Conservation (phyloP, 768 basidiomycete species). For the Auricularia heimuer region DNA sequence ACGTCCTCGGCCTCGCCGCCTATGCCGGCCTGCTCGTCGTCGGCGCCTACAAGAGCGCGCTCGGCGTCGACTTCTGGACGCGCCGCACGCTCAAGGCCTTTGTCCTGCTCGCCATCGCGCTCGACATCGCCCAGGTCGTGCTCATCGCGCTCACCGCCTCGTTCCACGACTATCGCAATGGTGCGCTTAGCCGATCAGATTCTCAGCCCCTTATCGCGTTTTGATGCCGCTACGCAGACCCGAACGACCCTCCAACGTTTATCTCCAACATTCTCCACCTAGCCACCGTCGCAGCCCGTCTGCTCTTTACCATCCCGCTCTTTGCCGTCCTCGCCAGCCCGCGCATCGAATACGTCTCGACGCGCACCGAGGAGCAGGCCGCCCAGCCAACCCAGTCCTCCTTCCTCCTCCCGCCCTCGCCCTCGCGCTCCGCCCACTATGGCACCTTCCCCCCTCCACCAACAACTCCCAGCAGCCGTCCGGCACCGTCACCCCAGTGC, state of each 20-base stretch:
- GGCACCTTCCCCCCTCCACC: conserved; percentile 57
- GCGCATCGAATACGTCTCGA: conserved; percentile 50
- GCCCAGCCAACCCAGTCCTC: conserved; percentile 40
- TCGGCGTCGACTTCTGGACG: conserved; percentile 60
- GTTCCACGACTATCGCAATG: conserved; percentile 18
- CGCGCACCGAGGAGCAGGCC: conserved; percentile 26
- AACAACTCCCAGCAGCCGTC: conserved; percentile 39
- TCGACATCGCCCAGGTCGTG: conserved; percentile 53
- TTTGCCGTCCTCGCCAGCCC: conserved; percentile 55
- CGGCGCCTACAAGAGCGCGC: conserved; percentile 71
- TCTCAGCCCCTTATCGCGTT: background rate
- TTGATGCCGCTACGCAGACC: background rate
- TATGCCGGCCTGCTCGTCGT: conserved; percentile 65
- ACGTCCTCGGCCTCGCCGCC: conserved; percentile 57
- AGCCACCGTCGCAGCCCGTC: background rate
- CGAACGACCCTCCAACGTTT: background rate
- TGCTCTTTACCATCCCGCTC: conserved; percentile 47
- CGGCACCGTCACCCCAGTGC: conserved; percentile 31
- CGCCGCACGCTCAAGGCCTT: conserved; percentile 46
- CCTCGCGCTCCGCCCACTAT: conserved; percentile 46
- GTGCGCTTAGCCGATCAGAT: background rate
- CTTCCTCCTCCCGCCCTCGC: conserved; percentile 40
- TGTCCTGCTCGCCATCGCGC: conserved; percentile 39
- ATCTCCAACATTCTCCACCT: conserved; percentile 1
- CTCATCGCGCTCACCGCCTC: conserved; percentile 35